phyloP scores from a whole-genome alignment of 495 filamentous ascomycete genomes.

The Tricharina praecox region DNA sequence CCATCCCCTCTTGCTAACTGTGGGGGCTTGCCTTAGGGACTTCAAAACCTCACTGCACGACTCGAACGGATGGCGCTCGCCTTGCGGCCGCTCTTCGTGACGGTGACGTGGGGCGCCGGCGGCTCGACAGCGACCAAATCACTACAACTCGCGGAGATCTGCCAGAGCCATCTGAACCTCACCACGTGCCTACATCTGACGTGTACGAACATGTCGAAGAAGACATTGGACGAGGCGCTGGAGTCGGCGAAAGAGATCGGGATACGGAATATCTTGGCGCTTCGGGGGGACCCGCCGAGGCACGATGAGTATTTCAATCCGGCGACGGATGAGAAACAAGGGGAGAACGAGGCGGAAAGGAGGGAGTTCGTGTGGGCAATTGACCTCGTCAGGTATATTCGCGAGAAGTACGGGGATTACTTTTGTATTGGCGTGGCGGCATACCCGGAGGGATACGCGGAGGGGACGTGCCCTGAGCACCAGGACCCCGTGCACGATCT shows the following conservation, averaged over 20 bases:
- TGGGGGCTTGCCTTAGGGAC: conserved; percentile 39
- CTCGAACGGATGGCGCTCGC: conserved; percentile 88
- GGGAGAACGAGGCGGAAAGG: conserved; percentile 8
- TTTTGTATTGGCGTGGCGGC: conserved; percentile 92
- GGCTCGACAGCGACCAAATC: conserved; percentile 80
- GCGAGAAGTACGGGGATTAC: conserved; percentile 70
- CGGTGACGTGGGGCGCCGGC: conserved; percentile 94
- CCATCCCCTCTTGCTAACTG: conserved; percentile 1
- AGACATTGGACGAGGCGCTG: conserved; percentile 69
- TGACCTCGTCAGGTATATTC: conserved; percentile 82
- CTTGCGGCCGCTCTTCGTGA: conserved; percentile 82
- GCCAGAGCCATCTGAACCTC: conserved; percentile 73
- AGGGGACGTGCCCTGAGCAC: conserved; percentile 50
- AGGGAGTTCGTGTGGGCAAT: conserved; percentile 77
- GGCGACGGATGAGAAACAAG: conserved; percentile 11
- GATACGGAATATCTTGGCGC: conserved; percentile 81
- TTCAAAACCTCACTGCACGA: conserved; percentile 78
- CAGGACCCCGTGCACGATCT: conserved; percentile 70
- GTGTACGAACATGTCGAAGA: conserved; percentile 90
- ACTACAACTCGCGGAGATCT: conserved; percentile 86
- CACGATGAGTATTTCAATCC: conserved; percentile 58
- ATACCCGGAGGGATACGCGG: conserved; percentile 93
- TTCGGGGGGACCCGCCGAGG: conserved; percentile 84
- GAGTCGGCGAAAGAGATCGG: conserved; percentile 86
- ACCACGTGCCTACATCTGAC: conserved; percentile 94